Percentiles rank a stretch among this genome's conserved stretches.
Conservation (phyloP, 1,284 basidiomycete genomes). For the Ceratorhiza oryzae-sativae region DNA sequence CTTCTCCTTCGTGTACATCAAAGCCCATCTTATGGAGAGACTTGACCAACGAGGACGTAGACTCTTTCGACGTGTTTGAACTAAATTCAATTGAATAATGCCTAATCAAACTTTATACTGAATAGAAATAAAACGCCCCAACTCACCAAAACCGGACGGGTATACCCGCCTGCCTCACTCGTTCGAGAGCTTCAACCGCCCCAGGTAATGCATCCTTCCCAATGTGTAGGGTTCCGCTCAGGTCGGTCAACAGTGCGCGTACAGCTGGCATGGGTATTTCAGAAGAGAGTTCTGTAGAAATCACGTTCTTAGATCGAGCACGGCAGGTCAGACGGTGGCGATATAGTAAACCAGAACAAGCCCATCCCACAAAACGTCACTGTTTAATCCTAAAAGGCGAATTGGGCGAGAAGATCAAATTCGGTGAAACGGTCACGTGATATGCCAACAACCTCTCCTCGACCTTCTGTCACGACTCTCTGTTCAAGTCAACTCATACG, state of each 20-base stretch:
- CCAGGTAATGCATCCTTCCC: conserved; percentile 59
- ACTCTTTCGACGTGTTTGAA: conserved; percentile 60
- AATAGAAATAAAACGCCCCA: conserved; percentile 41
- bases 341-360: background rate
- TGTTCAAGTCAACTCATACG: background rate
- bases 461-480: background rate
- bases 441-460: background rate
- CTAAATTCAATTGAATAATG: conserved; percentile 42
- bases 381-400: background rate
- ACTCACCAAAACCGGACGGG: conserved; percentile 72
- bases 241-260: conserved; percentile 66
- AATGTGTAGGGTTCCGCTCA: conserved; percentile 72
- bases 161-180: conserved; percentile 56
- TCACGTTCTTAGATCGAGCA: background rate
- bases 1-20: conserved; percentile 54
- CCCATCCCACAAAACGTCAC: background rate
- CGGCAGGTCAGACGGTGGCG: background rate
- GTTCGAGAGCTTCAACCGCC: conserved; percentile 61
- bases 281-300: background rate
- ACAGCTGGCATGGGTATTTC: conserved; percentile 46
- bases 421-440: conserved; percentile 24
- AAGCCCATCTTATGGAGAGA: conserved; percentile 62
- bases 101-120: background rate
- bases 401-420: background rate
- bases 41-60: conserved; percentile 55